Base-by-base conservation (phyloP, 2,329 filamentous ascomycete genomes). In the Fusarium secorum region DNA sequence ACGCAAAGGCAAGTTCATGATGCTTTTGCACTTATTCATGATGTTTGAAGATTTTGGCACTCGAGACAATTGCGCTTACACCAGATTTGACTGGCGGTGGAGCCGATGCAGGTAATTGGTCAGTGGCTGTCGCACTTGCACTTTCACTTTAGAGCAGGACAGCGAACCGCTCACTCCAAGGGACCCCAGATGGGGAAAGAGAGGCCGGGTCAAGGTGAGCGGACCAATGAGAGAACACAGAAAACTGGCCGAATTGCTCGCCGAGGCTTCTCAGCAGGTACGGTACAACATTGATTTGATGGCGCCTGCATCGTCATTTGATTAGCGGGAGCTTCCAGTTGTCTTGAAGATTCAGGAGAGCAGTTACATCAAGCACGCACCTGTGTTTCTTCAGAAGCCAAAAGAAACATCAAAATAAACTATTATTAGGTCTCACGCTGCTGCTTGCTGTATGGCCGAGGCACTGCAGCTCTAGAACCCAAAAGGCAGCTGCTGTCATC, bases 141-240 rank as follows among this genome's bases (percentile, higher is more conserved):
- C 51, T 45, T 57, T 55, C 53, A 68, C 42, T 52, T 54, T 53
- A 32, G 52, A 61, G 36, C 35, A 54, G 46, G 42, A 56, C 49
- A 55, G 57, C 53, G 68, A 68, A 71, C 69, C 59, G 36, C 51
- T 55, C 53, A 48, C 41, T 65, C 46, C 30, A 64, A 68, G 59
- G 55, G 49, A 49, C 67, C 48, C 68, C 67, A 72, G 66, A 72
- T 66, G 68, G 59, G 68, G 68, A 56, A 68, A 59, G 63, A 38
- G 56, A 64, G 52, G 49, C 58, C 58, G n/a, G 53, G 42, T 53
- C 22, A 65, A 38, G 55, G 60, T 38, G 15, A 33, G n/a, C 26
- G 1, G 15, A 10, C 70, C 67, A 73, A 73, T 73, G 35, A 66
- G 30, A 48, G 33, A 24, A 26, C n/a, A 28, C n/a, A 2, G 44